phyloP scores from a whole-genome alignment of 2,329 filamentous ascomycete genomes.

The Scytalidium sp. region DNA sequence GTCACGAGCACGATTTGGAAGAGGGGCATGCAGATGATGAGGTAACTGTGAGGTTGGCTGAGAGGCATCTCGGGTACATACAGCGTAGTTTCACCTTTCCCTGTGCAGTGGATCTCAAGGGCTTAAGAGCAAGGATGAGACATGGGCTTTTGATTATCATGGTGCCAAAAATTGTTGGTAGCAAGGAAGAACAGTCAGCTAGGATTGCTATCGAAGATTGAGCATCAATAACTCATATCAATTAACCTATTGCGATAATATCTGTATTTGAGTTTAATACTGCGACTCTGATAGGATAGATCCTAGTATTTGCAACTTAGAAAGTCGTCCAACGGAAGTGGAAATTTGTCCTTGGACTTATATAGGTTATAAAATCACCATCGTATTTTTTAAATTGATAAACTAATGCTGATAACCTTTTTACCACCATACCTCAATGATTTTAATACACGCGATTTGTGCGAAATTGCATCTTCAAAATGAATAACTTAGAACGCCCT shows the following conservation, averaged over 20 bases:
- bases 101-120: not conserved
- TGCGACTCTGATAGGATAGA: too few relatives aligned
- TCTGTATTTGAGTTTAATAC: not conserved
- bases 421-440: too few relatives aligned
- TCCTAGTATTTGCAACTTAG: too few relatives aligned
- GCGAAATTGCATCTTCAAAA: too few relatives aligned
- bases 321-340: too few relatives aligned
- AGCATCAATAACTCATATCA: not conserved
- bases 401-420: too few relatives aligned
- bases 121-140: not conserved
- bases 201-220: not conserved
- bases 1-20: not conserved
- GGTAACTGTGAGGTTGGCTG: not conserved
- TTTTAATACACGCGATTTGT: too few relatives aligned
- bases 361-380: too few relatives aligned
- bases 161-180: not conserved
- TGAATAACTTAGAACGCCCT: too few relatives aligned
- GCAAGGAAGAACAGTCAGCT: not conserved
- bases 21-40: not conserved
- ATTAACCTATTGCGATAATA: not conserved
- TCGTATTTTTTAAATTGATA: too few relatives aligned
- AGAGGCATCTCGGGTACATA: not conserved
- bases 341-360: too few relatives aligned
- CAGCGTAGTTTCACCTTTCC: not conserved
- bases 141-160: not conserved